phyloP scores from a whole-genome alignment of 148 eudicot species.

The Pharnaceum exiguum region DNA sequence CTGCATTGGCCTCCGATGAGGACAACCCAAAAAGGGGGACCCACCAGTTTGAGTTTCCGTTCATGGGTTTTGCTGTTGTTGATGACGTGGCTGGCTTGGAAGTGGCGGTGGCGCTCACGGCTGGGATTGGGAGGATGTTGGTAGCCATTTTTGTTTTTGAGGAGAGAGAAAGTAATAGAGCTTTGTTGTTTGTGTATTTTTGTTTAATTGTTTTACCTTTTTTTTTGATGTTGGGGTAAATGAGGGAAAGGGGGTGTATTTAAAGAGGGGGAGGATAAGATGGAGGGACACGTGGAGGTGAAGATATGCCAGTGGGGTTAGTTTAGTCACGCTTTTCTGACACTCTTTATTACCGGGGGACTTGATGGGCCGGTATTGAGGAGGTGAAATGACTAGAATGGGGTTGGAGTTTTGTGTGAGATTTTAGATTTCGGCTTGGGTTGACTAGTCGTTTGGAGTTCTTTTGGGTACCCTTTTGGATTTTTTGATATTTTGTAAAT shows the following conservation, averaged over 20 bases:
- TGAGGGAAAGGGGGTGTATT: conserved; percentile 1
- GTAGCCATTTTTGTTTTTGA: conserved; percentile 40
- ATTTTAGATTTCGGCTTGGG: no score
- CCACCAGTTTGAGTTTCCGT: conserved; percentile 57
- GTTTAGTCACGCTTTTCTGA: neutral
- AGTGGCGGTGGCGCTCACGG: conserved; percentile 26
- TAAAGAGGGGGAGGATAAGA: no score
- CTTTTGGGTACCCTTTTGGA: no score
- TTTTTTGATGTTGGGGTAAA: neutral
- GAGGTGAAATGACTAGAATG: no score
- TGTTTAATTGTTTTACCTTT: neutral
- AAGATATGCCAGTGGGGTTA: no score
- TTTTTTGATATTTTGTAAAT: no score
- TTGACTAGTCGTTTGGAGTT: no score
- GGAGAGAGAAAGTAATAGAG: conserved; percentile 6
- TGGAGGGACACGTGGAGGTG: no score
- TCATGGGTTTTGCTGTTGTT: conserved; percentile 22
- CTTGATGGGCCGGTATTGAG: neutral
- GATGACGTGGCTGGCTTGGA: conserved; percentile 15
- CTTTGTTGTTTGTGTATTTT: neutral
- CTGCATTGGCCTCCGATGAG: conserved; percentile 55
- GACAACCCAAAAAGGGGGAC: conserved; percentile 64
- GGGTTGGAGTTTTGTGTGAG: no score
- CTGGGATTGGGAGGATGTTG: conserved; percentile 27
- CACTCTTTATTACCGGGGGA: conserved; percentile 1